Percentiles rank a stretch among this genome's conserved stretches.
Conservation (phyloP, 257 asterid genomes). For the Primulina tabacum region DNA sequence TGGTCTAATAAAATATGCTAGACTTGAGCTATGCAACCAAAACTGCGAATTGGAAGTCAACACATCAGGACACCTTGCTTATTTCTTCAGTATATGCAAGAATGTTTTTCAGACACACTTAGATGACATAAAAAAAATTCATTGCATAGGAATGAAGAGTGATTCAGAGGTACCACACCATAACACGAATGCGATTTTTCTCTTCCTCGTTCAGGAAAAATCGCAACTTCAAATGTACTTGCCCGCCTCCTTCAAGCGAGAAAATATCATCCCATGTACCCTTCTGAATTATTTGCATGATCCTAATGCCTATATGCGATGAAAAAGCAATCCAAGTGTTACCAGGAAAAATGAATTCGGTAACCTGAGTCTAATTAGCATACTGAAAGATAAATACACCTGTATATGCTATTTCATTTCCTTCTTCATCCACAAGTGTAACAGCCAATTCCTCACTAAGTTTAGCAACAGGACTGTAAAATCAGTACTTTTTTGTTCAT, state of each 20-base stretch:
- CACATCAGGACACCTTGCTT: neutral
- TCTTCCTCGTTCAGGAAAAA: slow-evolving; percentile 76
- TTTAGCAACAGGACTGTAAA: slow-evolving; percentile 75
- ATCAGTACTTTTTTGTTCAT: slow-evolving; percentile 17
- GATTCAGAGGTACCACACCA: slow-evolving; percentile 41
- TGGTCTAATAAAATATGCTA: neutral
- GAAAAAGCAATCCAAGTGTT: slow-evolving; percentile 15
- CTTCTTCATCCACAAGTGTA: slow-evolving; percentile 69
- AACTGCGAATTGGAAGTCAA: neutral
- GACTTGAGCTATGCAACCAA: neutral
- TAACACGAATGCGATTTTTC: slow-evolving; percentile 56
- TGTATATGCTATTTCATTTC: slow-evolving; percentile 63
- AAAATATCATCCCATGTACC: slow-evolving; percentile 83
- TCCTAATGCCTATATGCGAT: slow-evolving; percentile 49
- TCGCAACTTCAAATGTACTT: slow-evolving; percentile 74
- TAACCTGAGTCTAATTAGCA: neutral
- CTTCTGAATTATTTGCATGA: slow-evolving; percentile 74
- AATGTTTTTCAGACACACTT: neutral
- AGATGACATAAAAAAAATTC: neutral
- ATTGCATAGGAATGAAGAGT: neutral
- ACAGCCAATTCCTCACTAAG: slow-evolving; percentile 66
- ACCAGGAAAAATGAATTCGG: neutral
- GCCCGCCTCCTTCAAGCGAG: slow-evolving; percentile 60
- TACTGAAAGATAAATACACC: slow-evolving; percentile 36
- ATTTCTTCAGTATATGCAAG: neutral